Conservation (phyloP, 805 yeast species). For the Metschnikowia shivogae region DNA sequence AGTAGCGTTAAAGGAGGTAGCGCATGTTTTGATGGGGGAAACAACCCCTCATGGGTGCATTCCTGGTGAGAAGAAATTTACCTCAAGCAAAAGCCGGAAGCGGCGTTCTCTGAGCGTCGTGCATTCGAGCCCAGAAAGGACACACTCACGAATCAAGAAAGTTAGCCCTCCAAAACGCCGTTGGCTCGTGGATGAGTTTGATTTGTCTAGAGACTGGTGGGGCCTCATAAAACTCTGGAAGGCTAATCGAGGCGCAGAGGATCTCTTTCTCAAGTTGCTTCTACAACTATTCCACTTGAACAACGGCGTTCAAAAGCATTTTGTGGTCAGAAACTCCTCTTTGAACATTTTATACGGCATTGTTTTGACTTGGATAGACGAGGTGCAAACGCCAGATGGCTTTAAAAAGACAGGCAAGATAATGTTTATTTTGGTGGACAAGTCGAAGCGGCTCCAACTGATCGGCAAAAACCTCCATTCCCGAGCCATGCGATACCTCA, state of each 20-base stretch:
- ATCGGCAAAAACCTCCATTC: constrained; percentile 52
- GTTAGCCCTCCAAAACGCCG: constrained; percentile 29
- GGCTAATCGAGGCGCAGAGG: constrained; percentile 27
- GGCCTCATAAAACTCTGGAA: constrained; percentile 43
- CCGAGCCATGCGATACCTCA: constrained; percentile 48
- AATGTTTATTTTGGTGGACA: constrained; percentile 48
- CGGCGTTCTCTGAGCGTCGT: constrained; percentile 19
- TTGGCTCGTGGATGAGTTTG: constrained; percentile 59
- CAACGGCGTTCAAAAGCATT: constrained; percentile 38
- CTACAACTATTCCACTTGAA: constrained; percentile 29
- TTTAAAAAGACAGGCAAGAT: constrained; percentile 37
- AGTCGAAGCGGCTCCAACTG: constrained; percentile 49
- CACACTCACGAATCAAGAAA: constrained; percentile 7
- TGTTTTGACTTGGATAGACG: constrained; percentile 49
- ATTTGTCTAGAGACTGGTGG: constrained; percentile 47
- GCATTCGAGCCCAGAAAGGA: constrained; percentile 8
- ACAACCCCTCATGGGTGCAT: constrained; percentile 48
- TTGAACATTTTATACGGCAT: constrained; percentile 53
- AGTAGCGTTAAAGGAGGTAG: constrained; percentile 46
- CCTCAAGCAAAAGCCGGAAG: constrained; percentile 21
- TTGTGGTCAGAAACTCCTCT: constrained; percentile 54
- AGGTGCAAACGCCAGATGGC: constrained; percentile 8
- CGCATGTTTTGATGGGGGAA: constrained; percentile 52
- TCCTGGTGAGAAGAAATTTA: constrained; percentile 48
- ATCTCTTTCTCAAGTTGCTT: constrained; percentile 27